phyloP scores from a whole-genome alignment of 805 yeast species.

The Yamadazyma takamatsuzukensis region DNA sequence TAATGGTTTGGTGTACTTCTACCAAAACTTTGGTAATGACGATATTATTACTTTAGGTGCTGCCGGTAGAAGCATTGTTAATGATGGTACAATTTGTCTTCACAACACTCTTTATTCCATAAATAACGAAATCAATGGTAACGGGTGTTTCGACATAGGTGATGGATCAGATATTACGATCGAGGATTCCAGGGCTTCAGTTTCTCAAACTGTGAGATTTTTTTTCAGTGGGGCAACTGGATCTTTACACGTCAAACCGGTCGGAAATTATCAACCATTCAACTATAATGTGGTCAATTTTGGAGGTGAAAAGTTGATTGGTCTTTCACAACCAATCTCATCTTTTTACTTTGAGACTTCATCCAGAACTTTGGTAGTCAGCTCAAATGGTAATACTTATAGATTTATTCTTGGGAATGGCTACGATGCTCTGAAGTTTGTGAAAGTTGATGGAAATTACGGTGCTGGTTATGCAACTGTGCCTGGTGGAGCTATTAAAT shows the following conservation, averaged over 20 bases:
- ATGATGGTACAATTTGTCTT: constrained; percentile 23
- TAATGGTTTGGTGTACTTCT: constrained; percentile 12
- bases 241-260: not conserved
- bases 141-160: constrained; percentile 20
- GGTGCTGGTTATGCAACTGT: constrained; percentile 8
- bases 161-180: constrained; percentile 4
- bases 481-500: not conserved
- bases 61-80: constrained; percentile 12
- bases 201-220: not conserved
- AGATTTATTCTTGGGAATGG: constrained; percentile 16
- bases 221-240: constrained; percentile 1
- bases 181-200: constrained; percentile 4
- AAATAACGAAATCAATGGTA: constrained; percentile 15
- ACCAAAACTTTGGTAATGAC: constrained; percentile 7
- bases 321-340: constrained; percentile 7
- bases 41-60: constrained; percentile 12
- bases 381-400: not conserved
- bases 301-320: constrained; percentile 20
- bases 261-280: constrained; percentile 4
- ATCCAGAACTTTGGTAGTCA: not conserved
- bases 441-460: constrained; percentile 2
- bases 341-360: not conserved
- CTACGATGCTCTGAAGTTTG: constrained; percentile 9
- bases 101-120: constrained; percentile 14
- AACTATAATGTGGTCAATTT: constrained; percentile 17